A percentile compares a stretch with the other conserved stretches of the same genome.
phyloP scores from a whole-genome alignment of 352 stramenopile species.

The Porosira glacialis region DNA sequence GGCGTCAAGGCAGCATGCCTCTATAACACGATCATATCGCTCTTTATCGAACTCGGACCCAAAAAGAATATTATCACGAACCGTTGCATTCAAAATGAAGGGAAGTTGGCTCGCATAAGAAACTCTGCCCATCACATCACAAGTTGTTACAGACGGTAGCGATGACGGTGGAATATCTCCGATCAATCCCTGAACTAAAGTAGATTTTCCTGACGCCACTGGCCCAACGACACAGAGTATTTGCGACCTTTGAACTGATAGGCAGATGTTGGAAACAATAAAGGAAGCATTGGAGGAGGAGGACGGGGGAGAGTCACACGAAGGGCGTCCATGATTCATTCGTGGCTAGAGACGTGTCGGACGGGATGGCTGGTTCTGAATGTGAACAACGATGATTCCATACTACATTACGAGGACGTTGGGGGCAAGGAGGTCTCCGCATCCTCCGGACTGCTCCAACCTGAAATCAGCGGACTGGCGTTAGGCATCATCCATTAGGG shows the following conservation, averaged over 20 bases:
- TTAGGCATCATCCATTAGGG: too few relatives aligned
- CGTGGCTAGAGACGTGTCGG: too few relatives aligned
- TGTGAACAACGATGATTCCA: too few relatives aligned
- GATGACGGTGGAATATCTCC: constrained; percentile 86
- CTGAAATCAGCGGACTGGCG: too few relatives aligned
- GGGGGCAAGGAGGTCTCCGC: too few relatives aligned
- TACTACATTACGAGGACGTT: too few relatives aligned
- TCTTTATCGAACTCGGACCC: constrained; percentile 70
- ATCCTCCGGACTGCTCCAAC: too few relatives aligned
- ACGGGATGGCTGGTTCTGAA: too few relatives aligned
- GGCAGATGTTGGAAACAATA: constrained; percentile 82
- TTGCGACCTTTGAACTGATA: constrained; percentile 84
- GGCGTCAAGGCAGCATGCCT: constrained; percentile 78
- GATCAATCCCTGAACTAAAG: constrained; percentile 89
- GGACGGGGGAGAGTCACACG: constrained; percentile 72
- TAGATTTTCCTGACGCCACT: constrained; percentile 93
- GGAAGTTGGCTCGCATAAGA: constrained; percentile 80
- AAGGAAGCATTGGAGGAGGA: too few relatives aligned
- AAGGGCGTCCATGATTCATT: too few relatives aligned
- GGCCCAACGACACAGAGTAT: constrained; percentile 91
- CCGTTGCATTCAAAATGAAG: constrained; percentile 83
- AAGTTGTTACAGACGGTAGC: too few relatives aligned
- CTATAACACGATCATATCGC: constrained; percentile 77
- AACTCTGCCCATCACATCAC: too few relatives aligned
- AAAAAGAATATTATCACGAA: constrained; percentile 82